phyloP scores from a whole-genome alignment of 768 basidiomycete species.

The Kwoniella dejecticola region DNA sequence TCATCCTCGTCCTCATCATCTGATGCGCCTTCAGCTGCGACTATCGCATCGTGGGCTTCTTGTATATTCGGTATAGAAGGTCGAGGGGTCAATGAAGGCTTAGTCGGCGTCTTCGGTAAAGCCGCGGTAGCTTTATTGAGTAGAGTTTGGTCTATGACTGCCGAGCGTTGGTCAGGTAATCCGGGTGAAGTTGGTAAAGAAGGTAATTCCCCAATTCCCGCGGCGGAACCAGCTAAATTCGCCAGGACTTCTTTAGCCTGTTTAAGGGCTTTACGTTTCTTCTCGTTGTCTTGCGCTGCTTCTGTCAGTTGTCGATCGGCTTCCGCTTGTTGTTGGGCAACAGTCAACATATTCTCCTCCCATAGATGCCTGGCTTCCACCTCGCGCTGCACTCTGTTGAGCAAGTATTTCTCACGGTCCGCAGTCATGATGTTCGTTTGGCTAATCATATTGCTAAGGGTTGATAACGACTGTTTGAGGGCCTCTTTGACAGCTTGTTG shows the following conservation, averaged over 20 bases:
- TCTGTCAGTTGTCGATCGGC: slow-evolving; percentile 76
- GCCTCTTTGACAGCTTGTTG: slow-evolving; percentile 64
- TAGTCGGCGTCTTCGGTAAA: background rate
- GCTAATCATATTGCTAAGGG: slow-evolving; percentile 64
- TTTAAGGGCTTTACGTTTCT: slow-evolving; percentile 56
- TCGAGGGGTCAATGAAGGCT: slow-evolving; percentile 6
- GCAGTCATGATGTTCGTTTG: slow-evolving; percentile 71
- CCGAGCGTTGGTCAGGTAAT: background rate
- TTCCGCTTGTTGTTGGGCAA: slow-evolving; percentile 80
- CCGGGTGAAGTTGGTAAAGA: slow-evolving; percentile 42
- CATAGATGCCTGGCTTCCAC: slow-evolving; percentile 74
- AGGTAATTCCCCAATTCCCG: background rate
- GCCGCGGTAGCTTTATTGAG: slow-evolving; percentile 4
- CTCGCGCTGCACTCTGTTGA: slow-evolving; percentile 64
- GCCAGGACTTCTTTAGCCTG: slow-evolving; percentile 49
- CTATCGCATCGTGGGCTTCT: slow-evolving; percentile 51
- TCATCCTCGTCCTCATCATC: slow-evolving; percentile 58
- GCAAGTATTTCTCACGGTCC: slow-evolving; percentile 71
- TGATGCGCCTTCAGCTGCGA: slow-evolving; percentile 40
- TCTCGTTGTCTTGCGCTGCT: slow-evolving; percentile 60
- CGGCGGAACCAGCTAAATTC: slow-evolving; percentile 60
- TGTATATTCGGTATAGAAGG: slow-evolving; percentile 43
- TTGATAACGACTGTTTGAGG: slow-evolving; percentile 59
- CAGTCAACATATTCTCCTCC: slow-evolving; percentile 86
- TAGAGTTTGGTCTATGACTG: slow-evolving; percentile 6